Base-by-base conservation (phyloP, 2,329 filamentous ascomycete species). In the Penicillium paneum region DNA sequence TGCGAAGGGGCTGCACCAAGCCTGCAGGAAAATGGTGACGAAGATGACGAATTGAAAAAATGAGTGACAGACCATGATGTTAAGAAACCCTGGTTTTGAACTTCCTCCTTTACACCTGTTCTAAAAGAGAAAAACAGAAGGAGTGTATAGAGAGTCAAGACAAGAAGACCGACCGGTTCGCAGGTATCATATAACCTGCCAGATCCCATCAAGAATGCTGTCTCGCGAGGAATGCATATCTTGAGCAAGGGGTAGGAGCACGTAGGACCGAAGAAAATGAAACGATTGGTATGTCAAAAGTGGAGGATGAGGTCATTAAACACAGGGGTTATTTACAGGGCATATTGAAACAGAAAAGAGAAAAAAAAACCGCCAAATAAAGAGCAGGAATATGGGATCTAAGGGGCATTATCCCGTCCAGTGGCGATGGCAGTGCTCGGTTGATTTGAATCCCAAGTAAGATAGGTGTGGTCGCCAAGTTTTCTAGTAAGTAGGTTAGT, bases 391-490 rank as follows among this genome's bases (percentile, higher is more conserved):
- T 48, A 57, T 5, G 21, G 21, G 8, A 10, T 56, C 41, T 44
- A 70, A 44, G 56, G 55, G 34, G 59, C 59, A 52, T 59, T 60
- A 59, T 87, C 83, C 56, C 86, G 84, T 41, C 76, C 77, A 2
- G 78, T 78, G 24, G 78, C 71, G 17, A 80, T 82, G 55, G 81
- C 82, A 42, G 82, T 80, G 56, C 77, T 79, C 8, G 82, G 79
- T 56, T 83, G 78, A 42, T 89, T 86, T 58, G 85, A 88, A 72
- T 97, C 97, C 94, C 94, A 99, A 24, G 90, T 94, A 45, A 99
- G 82, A 72, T 99, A 97, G 8, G 91, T 97, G 74, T 97, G 94
- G 73, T 99, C 94, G 58, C 94, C 94, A 39, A 99, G 83, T 88
- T 97, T 99, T 68, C 94, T 93, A 63, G 10, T 28, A 47, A 60